Evolutionary conservation across 108 stramenopile species (phyloP).

Genomic region (Schizochytrium sp.): DNA sequence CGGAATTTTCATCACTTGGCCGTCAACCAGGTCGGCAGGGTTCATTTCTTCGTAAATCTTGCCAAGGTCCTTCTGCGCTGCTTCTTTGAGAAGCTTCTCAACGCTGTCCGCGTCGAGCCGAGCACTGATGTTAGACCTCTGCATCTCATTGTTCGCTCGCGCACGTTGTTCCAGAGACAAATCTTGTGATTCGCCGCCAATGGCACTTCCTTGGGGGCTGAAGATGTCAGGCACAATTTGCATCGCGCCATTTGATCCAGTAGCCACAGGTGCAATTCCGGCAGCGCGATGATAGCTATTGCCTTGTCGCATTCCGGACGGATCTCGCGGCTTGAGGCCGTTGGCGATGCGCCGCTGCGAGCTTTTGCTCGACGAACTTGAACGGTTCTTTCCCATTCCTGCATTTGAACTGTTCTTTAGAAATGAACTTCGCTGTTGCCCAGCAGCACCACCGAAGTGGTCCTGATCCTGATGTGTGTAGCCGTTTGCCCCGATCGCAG

Average conservation of each 20-base stretch:
- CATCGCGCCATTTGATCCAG: background rate
- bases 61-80: background rate
- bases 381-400: background rate
- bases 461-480: background rate
- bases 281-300: background rate
- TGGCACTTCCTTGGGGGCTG: background rate
- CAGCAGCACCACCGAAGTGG: background rate
- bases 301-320: background rate
- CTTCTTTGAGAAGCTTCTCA: background rate
- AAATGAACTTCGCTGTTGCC: background rate
- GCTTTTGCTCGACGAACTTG: background rate
- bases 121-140: background rate
- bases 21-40: background rate
- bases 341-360: background rate
- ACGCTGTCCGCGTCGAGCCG: background rate
- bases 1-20: background rate
- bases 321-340: background rate
- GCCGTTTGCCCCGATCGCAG: background rate
- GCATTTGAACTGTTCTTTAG: background rate
- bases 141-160: background rate
- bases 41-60: conserved; percentile 2
- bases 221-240: background rate
- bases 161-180: background rate
- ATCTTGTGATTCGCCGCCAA: background rate
- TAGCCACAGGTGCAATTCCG: background rate